Evolutionary conservation across 2,329 filamentous ascomycete species (phyloP), one percentile per base, ranked within the genome.

Genomic region (Stagonosporopsis tanaceti): DNA sequence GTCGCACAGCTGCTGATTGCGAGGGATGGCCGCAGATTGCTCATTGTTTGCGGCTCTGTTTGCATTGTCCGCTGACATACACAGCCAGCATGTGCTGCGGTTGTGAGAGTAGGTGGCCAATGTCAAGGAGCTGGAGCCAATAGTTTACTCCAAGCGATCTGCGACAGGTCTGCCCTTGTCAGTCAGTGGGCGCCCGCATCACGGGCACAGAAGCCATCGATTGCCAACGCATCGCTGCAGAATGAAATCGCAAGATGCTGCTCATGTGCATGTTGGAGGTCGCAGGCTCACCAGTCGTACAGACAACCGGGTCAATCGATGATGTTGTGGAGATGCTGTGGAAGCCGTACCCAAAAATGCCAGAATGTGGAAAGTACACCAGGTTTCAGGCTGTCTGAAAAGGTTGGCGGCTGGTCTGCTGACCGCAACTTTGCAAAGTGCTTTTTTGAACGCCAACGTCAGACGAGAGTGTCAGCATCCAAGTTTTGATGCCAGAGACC

Each of bases 21-120:
- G 22, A 39, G 40, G 30, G 38, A 44, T n/a, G 12, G 44, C 52
- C 50, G 47, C 50, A 58, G 51, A 46, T 11, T 62, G 44, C 59
- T 65, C 47, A 39, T 48, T 58, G 62, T 61, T 50, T 72, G 72
- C 69, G 72, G 70, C 70, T 75, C 71, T 73, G 66, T 64, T 34
- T 65, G 64, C 64, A 63, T 20, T 24, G 35, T 38, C 32, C 22
- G 42, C 54, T 57, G 54, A 52, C 48, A 42, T 38, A 32, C 54
- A 57, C 54, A 52, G 54, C 62, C 65, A 62, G 57, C 55, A 54
- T 64, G 60, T 56, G 47, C 54, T 57, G 52, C 59, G 54, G 51
- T 39, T 42, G 54, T 40, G 48, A 39, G 44, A 50, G 47, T 48
- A 30, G 60, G 24, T 63, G 66, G 50, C 63, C 62, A 63, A 30